phyloP scores from a whole-genome alignment of 1,284 basidiomycete genomes.

The Microbotryum silenes-acaulis region DNA sequence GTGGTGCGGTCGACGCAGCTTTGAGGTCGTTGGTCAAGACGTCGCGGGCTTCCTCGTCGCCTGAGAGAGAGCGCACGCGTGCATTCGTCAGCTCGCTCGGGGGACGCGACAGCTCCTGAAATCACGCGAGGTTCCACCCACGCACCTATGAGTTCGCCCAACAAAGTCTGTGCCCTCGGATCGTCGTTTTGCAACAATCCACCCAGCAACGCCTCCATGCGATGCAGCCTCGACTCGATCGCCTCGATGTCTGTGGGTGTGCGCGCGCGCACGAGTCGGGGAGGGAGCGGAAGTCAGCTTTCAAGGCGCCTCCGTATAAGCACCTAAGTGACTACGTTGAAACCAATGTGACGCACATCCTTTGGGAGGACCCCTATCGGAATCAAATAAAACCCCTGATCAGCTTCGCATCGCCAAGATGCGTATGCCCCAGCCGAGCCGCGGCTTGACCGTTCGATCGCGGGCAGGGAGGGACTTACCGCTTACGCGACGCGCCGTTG shows the following conservation, averaged over 20 bases:
- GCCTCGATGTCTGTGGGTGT: slow-evolving; percentile 79
- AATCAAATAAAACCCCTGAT: neutral
- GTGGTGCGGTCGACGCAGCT: slow-evolving; percentile 13
- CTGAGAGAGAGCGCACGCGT: neutral
- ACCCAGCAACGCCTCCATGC: slow-evolving; percentile 73
- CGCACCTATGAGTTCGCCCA: slow-evolving; percentile 49
- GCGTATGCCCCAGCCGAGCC: too few species aligned
- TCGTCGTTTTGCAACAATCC: slow-evolving; percentile 58
- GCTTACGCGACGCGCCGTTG: slow-evolving; percentile 68
- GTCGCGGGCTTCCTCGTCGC: slow-evolving; percentile 36
- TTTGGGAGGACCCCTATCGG: slow-evolving; percentile 28
- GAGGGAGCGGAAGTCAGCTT: too few species aligned
- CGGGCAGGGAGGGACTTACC: slow-evolving; percentile 18
- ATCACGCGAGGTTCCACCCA: too few species aligned
- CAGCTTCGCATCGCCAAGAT: neutral
- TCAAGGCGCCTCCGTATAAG: too few species aligned
- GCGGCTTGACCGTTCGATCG: too few species aligned
- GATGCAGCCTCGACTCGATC: slow-evolving; percentile 75
- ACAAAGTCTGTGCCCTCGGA: slow-evolving; percentile 53
- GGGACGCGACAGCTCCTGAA: neutral
- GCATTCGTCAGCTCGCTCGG: neutral
- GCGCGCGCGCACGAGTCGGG: slow-evolving; percentile 54
- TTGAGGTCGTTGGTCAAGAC: slow-evolving; percentile 35
- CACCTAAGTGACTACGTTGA: neutral
- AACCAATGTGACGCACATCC: slow-evolving; percentile 11